These are phyloP conservation scores for Beta lomatogona DNA, from an alignment of 179 eudicot species.

Conservation along the genomic window DNA sequence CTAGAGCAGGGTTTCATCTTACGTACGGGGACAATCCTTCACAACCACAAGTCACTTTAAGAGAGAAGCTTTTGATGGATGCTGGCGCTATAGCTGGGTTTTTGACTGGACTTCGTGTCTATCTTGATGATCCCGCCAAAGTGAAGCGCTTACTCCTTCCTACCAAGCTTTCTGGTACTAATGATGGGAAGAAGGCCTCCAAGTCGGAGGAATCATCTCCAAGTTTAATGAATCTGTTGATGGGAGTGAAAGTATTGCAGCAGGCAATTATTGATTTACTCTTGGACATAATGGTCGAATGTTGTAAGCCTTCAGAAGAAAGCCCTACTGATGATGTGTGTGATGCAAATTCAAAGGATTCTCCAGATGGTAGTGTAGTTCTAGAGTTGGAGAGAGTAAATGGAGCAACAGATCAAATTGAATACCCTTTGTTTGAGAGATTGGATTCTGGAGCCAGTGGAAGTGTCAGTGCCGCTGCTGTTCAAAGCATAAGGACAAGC, in stretches of 20 bases:
- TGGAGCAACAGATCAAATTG: slow-evolving; percentile 52
- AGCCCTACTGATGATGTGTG: slow-evolving; percentile 48
- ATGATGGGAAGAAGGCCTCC: slow-evolving; percentile 61
- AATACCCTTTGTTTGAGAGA: slow-evolving; percentile 56
- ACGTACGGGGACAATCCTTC: slow-evolving; percentile 90
- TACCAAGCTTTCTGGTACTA: slow-evolving; percentile 74
- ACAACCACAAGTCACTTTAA: slow-evolving; percentile 94
- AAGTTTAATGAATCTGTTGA: slow-evolving; percentile 92
- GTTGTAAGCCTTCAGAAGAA: slow-evolving; percentile 94
- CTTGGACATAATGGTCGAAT: slow-evolving; percentile 98
- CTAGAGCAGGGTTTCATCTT: slow-evolving; percentile 95
- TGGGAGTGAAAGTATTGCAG: slow-evolving; percentile 98
- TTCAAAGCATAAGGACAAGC: slow-evolving; percentile 61
- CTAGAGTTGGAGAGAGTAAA: slow-evolving; percentile 54
- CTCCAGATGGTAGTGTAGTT: slow-evolving; percentile 51
- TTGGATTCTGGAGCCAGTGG: slow-evolving; percentile 60
- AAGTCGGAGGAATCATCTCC: slow-evolving; percentile 83
- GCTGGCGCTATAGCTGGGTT: slow-evolving; percentile 98
- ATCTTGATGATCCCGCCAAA: slow-evolving; percentile 98
- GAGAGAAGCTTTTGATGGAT: slow-evolving; percentile 98
- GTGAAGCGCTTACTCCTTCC: slow-evolving; percentile 97
- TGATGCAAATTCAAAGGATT: slow-evolving; percentile 54
- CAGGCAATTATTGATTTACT: slow-evolving; percentile 98
- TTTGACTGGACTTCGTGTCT: slow-evolving; percentile 90
- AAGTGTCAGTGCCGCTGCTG: slow-evolving; percentile 54